These are phyloP conservation scores for Monarda citriodora DNA, from an alignment of 305 asterid genomes.

Conservation along the genomic window DNA sequence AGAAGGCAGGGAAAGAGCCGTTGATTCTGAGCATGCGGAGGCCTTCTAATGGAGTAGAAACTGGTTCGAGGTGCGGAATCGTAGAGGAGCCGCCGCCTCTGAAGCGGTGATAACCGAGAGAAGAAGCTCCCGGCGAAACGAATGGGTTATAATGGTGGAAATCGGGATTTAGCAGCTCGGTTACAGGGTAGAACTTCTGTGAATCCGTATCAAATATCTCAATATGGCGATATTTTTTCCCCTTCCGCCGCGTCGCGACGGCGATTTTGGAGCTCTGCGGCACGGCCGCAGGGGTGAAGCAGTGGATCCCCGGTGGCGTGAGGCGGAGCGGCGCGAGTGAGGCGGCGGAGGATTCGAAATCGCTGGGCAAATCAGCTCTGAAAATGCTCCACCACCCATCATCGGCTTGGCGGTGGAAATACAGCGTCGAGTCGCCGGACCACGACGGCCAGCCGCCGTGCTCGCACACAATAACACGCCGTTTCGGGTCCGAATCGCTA, in stretches of 20 bases:
- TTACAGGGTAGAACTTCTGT: conserved; percentile 46
- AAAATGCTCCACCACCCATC: conserved; percentile 98
- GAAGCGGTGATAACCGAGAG: conserved; percentile 71
- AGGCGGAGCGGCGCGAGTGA: conserved; percentile 41
- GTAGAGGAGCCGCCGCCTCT: conserved; percentile 44
- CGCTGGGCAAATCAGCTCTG: conserved; percentile 37
- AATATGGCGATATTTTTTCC: conserved; percentile 58
- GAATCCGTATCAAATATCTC: conserved; percentile 64
- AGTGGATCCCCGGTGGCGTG: conserved; percentile 83
- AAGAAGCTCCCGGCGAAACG: conserved; percentile 45
- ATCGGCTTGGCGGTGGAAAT: conserved; percentile 73
- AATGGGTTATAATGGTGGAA: conserved; percentile 89
- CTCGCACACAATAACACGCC: conserved; percentile 38
- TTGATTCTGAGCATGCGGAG: conserved; percentile 56
- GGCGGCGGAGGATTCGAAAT: conserved; percentile 14
- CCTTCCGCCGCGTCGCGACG: conserved; percentile 81
- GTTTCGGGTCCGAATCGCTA: conserved; percentile 38
- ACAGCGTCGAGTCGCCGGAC: conserved; percentile 59
- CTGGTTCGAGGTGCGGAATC: conserved; percentile 53
- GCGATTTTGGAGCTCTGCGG: conserved; percentile 23
- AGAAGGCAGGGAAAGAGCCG: conserved; percentile 74
- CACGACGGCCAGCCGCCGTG: conserved; percentile 94
- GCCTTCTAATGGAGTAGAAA: conserved; percentile 50
- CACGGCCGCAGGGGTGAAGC: conserved; percentile 74
- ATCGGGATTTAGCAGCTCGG: conserved; percentile 52